Evolutionary conservation across 495 filamentous ascomycete species (phyloP).

Genomic region (Aspergillus saccharolyticus): DNA sequence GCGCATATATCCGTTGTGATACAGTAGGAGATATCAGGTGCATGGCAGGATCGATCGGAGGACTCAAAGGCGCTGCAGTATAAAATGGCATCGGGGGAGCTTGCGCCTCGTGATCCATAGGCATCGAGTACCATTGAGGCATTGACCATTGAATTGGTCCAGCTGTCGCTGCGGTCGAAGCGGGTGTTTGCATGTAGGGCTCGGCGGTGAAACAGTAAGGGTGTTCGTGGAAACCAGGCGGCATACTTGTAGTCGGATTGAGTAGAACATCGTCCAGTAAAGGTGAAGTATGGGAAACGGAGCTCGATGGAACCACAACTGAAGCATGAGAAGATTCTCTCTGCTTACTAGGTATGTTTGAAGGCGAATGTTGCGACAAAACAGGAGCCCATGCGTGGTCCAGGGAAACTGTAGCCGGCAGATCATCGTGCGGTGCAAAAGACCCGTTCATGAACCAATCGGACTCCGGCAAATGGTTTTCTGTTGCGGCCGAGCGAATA

Average conservation of each 20-base stretch:
- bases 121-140: slow-evolving; percentile 32
- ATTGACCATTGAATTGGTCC: slow-evolving; percentile 25
- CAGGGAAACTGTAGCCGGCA: slow-evolving; percentile 16
- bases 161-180: slow-evolving; percentile 17
- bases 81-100: slow-evolving; percentile 24
- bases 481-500: slow-evolving; percentile 3
- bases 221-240: slow-evolving; percentile 14
- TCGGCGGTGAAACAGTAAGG: slow-evolving; percentile 14
- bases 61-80: slow-evolving; percentile 23
- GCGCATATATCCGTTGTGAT: slow-evolving; percentile 17
- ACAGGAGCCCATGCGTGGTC: slow-evolving; percentile 21
- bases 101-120: slow-evolving; percentile 29
- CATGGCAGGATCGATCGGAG: slow-evolving; percentile 25
- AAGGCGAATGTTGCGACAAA: slow-evolving; percentile 23
- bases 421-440: slow-evolving; percentile 16
- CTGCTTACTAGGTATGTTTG: slow-evolving; percentile 26
- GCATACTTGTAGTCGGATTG: slow-evolving; percentile 14
- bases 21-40: slow-evolving; percentile 19
- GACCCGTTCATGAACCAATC: slow-evolving; percentile 21
- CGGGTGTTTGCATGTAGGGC: slow-evolving; percentile 14
- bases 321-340: slow-evolving; percentile 17
- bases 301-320: slow-evolving; percentile 20
- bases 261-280: slow-evolving; percentile 18
- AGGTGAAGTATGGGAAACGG: slow-evolving; percentile 28
- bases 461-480: slow-evolving; percentile 7